Evolutionary conservation across 768 basidiomycete genomes (phyloP).

Genomic region (Tulasnella sp.): DNA sequence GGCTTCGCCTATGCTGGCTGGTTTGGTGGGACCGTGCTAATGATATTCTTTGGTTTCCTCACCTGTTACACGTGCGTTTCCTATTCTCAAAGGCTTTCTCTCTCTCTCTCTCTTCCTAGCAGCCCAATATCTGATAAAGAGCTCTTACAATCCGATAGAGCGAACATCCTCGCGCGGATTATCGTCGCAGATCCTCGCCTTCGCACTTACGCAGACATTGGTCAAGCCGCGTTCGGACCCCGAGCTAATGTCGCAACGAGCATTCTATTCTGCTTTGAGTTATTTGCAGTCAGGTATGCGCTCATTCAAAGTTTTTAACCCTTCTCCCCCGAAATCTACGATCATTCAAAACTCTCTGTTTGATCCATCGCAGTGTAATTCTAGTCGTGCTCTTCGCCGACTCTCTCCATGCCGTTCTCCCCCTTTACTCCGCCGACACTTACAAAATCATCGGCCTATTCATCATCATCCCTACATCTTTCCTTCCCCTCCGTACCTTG

Average conservation of each 20-base stretch:
- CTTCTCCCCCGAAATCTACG: not conserved
- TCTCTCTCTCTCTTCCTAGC: not conserved
- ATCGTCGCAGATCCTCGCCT: slow-evolving; percentile 58
- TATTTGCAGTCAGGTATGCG: slow-evolving; percentile 67
- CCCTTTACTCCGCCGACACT: slow-evolving; percentile 48
- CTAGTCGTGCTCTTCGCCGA: slow-evolving; percentile 87
- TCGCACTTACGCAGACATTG: slow-evolving; percentile 82
- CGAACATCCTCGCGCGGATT: slow-evolving; percentile 72
- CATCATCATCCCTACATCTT: slow-evolving; percentile 69
- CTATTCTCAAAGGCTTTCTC: not conserved
- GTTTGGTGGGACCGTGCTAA: slow-evolving; percentile 61
- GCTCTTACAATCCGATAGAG: slow-evolving; percentile 36
- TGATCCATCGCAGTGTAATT: slow-evolving; percentile 46
- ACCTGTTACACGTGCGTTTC: slow-evolving; percentile 78
- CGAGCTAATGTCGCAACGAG: slow-evolving; percentile 54
- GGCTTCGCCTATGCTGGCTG: slow-evolving; percentile 91
- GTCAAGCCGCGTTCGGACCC: slow-evolving; percentile 75
- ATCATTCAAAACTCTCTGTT: slow-evolving; percentile 3
- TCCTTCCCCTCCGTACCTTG: slow-evolving; percentile 74
- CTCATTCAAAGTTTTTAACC: no score
- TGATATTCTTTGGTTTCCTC: slow-evolving; percentile 64
- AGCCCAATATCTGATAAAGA: not conserved
- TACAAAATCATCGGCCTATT: slow-evolving; percentile 68
- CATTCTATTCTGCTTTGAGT: slow-evolving; percentile 71
- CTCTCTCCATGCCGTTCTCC: slow-evolving; percentile 63